Conservation (phyloP, 352 stramenopile genomes). For the Phytophthora meadii region DNA sequence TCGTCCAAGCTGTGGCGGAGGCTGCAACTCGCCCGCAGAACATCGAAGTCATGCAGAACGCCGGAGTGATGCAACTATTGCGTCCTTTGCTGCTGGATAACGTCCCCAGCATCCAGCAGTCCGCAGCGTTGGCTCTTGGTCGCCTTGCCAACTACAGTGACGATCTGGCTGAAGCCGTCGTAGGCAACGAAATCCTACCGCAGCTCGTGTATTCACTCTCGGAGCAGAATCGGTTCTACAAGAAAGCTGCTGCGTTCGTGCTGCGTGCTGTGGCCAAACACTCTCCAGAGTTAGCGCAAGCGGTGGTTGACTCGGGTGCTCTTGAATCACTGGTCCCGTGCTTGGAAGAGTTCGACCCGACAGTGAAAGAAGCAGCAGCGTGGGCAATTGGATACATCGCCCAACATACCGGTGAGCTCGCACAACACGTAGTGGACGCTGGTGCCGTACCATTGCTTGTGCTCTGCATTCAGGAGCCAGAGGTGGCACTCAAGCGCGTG, state of each 20-base stretch:
- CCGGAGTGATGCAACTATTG: conserved; percentile 95
- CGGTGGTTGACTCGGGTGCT: conserved; percentile 93
- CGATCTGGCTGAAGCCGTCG: conserved; percentile 94
- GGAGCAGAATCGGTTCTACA: conserved; percentile 96
- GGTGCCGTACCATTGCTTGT: conserved; percentile 94
- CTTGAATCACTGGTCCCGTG: conserved; percentile 94
- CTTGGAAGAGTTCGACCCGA: conserved; percentile 96
- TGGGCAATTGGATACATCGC: conserved; percentile 97
- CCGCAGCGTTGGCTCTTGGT: conserved; percentile 91
- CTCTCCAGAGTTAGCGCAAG: conserved; percentile 94
- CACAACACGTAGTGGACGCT: conserved; percentile 94
- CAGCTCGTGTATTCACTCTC: conserved; percentile 96
- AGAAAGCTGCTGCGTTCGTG: conserved; percentile 95
- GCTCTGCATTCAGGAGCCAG: conserved; percentile 95
- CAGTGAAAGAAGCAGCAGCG: conserved; percentile 94
- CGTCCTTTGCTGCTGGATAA: conserved; percentile 94
- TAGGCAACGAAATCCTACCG: conserved; percentile 96
- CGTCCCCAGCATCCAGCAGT: conserved; percentile 96
- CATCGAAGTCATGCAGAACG: conserved; percentile 97
- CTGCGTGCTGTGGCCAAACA: conserved; percentile 95
- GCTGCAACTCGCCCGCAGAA: conserved; percentile 95
- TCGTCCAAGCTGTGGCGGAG: conserved; percentile 95
- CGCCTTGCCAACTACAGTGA: conserved; percentile 96
- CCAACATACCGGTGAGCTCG: conserved; percentile 93
- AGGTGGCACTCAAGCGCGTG: conserved; percentile 95